Conservation (phyloP, 2,329 filamentous ascomycete genomes). For the Talaromyces sp. region DNA sequence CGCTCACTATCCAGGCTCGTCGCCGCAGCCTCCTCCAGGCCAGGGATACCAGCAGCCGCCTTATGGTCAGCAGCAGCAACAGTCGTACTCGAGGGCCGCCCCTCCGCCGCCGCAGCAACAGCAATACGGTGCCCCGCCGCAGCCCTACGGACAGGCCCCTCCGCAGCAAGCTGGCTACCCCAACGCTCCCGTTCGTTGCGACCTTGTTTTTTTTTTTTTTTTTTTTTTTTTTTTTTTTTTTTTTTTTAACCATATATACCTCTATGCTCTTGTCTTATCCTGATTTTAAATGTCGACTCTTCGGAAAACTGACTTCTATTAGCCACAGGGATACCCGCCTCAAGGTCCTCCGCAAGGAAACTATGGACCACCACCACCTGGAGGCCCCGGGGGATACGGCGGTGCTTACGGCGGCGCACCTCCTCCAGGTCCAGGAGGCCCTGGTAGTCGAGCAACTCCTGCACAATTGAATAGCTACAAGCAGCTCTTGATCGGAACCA, state of each 20-base stretch:
- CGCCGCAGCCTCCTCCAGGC: constrained; percentile 19
- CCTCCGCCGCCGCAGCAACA: constrained; percentile 37
- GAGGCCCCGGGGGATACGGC: constrained; percentile 22
- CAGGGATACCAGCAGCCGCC: constrained; percentile 27
- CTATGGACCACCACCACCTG: constrained; percentile 20
- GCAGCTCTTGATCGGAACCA: constrained; percentile 49
- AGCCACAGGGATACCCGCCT: constrained; percentile 18
- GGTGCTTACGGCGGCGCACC: constrained; percentile 22
- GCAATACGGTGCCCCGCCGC: constrained; percentile 24
- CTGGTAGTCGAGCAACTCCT: constrained; percentile 34
- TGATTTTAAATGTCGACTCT: background rate
- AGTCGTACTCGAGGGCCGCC: constrained; percentile 38
- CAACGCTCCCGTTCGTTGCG: constrained; percentile 16
- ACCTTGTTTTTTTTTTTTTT: background rate
- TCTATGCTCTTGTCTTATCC: constrained; percentile 9
- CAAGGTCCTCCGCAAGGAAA: constrained; percentile 20
- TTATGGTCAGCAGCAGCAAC: constrained; percentile 13
- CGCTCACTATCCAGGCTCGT: constrained; percentile 23
- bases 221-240: background rate
- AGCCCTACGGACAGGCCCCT: constrained; percentile 26
- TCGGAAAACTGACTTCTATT: constrained; percentile 3
- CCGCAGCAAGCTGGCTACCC: constrained; percentile 24
- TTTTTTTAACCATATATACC: background rate
- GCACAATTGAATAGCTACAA: constrained; percentile 53
- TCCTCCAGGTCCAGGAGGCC: constrained; percentile 19